These are phyloP conservation scores for Talaromyces sp. DNA, from an alignment of 2,329 filamentous ascomycete species.

Conservation along the genomic window DNA sequence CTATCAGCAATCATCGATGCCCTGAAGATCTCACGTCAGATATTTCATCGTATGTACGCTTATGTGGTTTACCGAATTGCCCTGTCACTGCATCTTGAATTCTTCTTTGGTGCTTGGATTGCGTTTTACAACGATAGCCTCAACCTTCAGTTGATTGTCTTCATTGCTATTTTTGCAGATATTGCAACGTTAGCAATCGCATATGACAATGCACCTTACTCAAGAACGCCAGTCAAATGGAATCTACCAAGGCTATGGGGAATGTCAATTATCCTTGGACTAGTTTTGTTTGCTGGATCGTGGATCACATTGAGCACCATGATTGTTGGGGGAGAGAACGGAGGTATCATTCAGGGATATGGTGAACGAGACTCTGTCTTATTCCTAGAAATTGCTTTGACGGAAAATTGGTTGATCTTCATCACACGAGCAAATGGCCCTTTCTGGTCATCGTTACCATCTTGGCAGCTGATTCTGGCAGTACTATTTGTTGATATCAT, in stretches of 20 bases:
- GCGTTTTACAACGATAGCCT: slow-evolving; percentile 78
- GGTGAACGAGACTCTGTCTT: slow-evolving; percentile 75
- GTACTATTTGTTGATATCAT: slow-evolving; percentile 77
- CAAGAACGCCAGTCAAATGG: slow-evolving; percentile 85
- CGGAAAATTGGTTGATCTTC: slow-evolving; percentile 95
- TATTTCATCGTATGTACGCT: slow-evolving; percentile 95
- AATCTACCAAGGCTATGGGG: slow-evolving; percentile 92
- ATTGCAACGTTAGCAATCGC: slow-evolving; percentile 88
- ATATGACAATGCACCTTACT: slow-evolving; percentile 88
- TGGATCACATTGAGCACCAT: slow-evolving; percentile 89
- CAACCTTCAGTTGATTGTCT: slow-evolving; percentile 82
- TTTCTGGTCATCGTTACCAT: slow-evolving; percentile 85
- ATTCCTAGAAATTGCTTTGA: slow-evolving; percentile 85
- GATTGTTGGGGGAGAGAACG: slow-evolving; percentile 60
- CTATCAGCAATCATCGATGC: slow-evolving; percentile 89
- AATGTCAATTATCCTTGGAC: slow-evolving; percentile 77
- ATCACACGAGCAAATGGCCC: slow-evolving; percentile 90
- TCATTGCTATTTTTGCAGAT: slow-evolving; percentile 92
- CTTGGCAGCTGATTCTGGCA: slow-evolving; percentile 74
- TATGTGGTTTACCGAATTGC: slow-evolving; percentile 96
- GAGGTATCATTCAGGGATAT: slow-evolving; percentile 85
- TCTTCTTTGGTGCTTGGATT: slow-evolving; percentile 89
- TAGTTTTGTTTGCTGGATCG: slow-evolving; percentile 74
- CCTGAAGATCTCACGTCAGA: slow-evolving; percentile 86
- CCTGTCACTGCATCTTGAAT: slow-evolving; percentile 82